Base-by-base conservation (phyloP, 257 asterid genomes). In the Ligustrum vulgare region DNA sequence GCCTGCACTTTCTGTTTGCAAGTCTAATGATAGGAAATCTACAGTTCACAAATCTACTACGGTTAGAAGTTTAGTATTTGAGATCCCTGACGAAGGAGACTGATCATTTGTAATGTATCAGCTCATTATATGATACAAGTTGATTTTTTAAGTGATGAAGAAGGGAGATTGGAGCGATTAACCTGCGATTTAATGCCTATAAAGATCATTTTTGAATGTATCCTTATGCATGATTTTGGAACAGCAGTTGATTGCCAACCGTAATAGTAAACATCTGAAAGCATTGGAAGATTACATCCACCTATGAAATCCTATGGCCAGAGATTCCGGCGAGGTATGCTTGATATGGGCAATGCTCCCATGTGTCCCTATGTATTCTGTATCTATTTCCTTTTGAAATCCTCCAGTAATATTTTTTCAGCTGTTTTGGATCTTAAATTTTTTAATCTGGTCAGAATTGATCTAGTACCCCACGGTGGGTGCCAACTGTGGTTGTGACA, bases 1-100 rank as follows among this genome's bases (percentile, higher is more conserved):
- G 12, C 72, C 85, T 23, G 66, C 77, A n/a, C 75, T 78, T 41
- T 86, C 89, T 74, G 83, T 83, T 45, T 72, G 70, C 78, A 80
- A 66, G 69, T 22, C 22, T 66, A 67, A 31, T 2, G 71, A 70
- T 35, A 34, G 71, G 69, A 81, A 51, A 58, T 79, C 84, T 2
- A 20, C 56, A 36, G 15, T 58, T 13, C 36, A 56, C 47, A 73
- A 67, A 41, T 75, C 76, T 34, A 76, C 71, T 60, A 9, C 28
- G 32, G 56, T 67, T 41, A 74, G 54, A 70, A 73, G 51, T 77
- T 35, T 77, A 63, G 91, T 71, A 37, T 86, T 85, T 37, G 91
- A 85, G 74, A 77, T 85, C 31, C 31, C 76, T 5, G 86, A 83
- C 25, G 83, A 81, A 36, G 60, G 84, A 23, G 82, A 82, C 60